Evolutionary conservation across 1,284 basidiomycete species (phyloP).

Genomic region (Ceratobasidium sp.): DNA sequence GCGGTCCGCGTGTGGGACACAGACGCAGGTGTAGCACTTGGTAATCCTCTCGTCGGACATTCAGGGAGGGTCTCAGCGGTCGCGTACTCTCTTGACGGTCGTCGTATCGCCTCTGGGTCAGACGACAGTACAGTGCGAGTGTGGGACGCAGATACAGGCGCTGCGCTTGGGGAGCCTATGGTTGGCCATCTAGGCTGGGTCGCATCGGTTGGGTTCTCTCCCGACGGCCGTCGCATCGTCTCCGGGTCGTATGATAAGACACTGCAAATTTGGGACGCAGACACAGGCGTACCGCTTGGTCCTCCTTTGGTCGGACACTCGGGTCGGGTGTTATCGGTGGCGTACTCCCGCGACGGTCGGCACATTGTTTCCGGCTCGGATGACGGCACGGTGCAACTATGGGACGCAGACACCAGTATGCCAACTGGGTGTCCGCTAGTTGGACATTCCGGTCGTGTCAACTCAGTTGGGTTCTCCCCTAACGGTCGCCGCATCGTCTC

Average conservation of each 20-base stretch:
- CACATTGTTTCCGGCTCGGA: not conserved
- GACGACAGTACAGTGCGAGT: not conserved
- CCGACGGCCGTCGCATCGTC: too few relatives aligned
- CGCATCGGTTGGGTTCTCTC: too few relatives aligned
- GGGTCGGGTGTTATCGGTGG: too few relatives aligned
- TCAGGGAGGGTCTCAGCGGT: not conserved
- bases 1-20: constrained; percentile 30
- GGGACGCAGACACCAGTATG: not conserved
- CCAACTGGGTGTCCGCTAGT: not conserved
- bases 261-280: too few relatives aligned
- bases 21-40: not conserved
- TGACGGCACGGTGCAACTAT: not conserved
- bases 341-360: not conserved
- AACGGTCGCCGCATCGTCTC: not conserved
- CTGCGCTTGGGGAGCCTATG: too few relatives aligned
- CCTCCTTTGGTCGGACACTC: too few relatives aligned
- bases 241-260: too few relatives aligned
- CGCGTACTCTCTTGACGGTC: not conserved
- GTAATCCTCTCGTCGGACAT: constrained; percentile 6
- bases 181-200: too few relatives aligned
- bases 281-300: too few relatives aligned
- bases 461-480: not conserved
- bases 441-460: not conserved
- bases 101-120: not conserved
- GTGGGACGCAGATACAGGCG: not conserved